Percentiles rank a stretch among this genome's conserved stretches.
These are phyloP conservation scores for Inga leiocalycina DNA, from an alignment of 306 rosid species.

Conservation along the genomic window DNA sequence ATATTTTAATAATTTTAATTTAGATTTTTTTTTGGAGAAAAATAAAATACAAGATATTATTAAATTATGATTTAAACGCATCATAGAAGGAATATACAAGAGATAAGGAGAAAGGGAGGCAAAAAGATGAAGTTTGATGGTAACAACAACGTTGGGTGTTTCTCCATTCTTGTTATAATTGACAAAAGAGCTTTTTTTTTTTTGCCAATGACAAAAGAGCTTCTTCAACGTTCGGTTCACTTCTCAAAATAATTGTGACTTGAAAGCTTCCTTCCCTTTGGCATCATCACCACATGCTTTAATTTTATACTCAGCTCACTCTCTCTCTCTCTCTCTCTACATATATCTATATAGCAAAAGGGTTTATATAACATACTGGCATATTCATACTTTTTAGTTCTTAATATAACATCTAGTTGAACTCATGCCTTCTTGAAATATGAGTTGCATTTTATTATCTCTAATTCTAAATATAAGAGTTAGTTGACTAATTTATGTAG, in stretches of 20 bases:
- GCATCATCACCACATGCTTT: background rate
- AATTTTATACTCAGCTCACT: no score
- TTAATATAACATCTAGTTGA: no score
- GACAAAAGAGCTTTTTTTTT: background rate
- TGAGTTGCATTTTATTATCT: no score
- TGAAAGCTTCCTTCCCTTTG: background rate
- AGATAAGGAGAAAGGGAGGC: background rate
- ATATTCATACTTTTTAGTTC: no score
- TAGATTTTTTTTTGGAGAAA: background rate
- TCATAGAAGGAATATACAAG: background rate
- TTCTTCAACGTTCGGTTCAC: conserved; percentile 32
- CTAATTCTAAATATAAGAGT: no score
- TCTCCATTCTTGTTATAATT: conserved; percentile 27
- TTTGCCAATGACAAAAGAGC: background rate
- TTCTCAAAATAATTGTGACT: conserved; percentile 32
- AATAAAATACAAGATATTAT: background rate
- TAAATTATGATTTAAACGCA: background rate
- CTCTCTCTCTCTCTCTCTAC: no score
- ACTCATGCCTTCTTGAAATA: no score
- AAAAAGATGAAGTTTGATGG: background rate
- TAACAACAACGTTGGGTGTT: conserved; percentile 4
- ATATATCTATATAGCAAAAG: no score
- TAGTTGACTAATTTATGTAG: no score
- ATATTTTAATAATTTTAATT: no score
- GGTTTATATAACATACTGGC: no score